phyloP scores from a whole-genome alignment of 2,329 filamentous ascomycete species.

The Ascochyta fabae region DNA sequence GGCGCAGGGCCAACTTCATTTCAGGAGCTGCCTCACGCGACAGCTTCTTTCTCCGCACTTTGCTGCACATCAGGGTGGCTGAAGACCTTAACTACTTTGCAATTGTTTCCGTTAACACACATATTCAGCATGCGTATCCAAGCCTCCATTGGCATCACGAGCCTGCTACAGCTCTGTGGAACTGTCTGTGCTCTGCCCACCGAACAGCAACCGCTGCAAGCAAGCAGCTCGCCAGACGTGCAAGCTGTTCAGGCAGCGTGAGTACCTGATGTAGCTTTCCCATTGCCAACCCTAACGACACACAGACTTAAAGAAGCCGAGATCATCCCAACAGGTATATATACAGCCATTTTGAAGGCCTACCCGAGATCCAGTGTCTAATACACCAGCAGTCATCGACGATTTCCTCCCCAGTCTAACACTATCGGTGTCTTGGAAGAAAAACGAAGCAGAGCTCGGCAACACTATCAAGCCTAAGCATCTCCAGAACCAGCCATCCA shows the following conservation, averaged over 20 bases:
- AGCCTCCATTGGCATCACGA: slow-evolving; percentile 15
- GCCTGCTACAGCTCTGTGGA: slow-evolving; percentile 26
- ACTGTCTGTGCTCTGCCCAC: slow-evolving; percentile 31
- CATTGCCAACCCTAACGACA: slow-evolving; percentile 2
- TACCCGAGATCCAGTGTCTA: not conserved
- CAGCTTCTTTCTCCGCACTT: slow-evolving; percentile 7
- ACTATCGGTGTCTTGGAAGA: slow-evolving; percentile 57
- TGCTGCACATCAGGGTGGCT: not conserved
- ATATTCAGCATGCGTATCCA: slow-evolving; percentile 25
- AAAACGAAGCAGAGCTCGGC: slow-evolving; percentile 54
- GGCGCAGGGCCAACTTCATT: slow-evolving; percentile 21
- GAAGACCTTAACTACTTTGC: not conserved
- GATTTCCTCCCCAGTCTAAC: slow-evolving; percentile 63
- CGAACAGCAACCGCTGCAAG: slow-evolving; percentile 33
- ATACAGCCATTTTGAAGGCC: not conserved
- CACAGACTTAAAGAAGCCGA: slow-evolving; percentile 48
- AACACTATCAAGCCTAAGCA: slow-evolving; percentile 59
- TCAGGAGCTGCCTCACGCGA: slow-evolving; percentile 24
- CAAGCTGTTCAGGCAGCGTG: slow-evolving; percentile 40
- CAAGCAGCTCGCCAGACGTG: slow-evolving; percentile 22
- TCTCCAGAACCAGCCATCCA: slow-evolving; percentile 51
- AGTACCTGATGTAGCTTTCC: not conserved
- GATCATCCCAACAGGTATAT: slow-evolving; percentile 49
- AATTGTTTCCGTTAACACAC: not conserved
- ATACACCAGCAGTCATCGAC: slow-evolving; percentile 58